Conservation (phyloP, 306 rosid genomes). For the Quercus variabilis region DNA sequence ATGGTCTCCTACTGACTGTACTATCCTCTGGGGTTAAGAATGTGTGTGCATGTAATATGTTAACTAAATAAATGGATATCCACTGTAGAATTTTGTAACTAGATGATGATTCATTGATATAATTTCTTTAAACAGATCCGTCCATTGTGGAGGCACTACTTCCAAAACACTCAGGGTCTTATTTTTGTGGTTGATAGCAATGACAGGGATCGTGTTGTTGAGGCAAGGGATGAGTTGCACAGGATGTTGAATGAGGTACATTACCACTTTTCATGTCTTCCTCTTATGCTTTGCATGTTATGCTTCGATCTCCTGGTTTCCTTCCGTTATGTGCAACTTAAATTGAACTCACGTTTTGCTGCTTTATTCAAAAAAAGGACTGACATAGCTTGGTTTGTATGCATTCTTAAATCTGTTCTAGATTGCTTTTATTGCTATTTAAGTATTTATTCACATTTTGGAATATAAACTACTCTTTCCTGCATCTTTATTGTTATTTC, state of each 20-base stretch:
- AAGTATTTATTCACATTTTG: neutral
- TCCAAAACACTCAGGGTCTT: constrained; percentile 98
- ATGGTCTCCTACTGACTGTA: too few relatives aligned
- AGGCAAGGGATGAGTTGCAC: constrained; percentile 98
- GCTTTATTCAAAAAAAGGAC: too few relatives aligned
- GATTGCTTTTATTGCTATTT: neutral
- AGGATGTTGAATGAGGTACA: constrained; percentile 96
- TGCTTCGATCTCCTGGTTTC: constrained; percentile 2
- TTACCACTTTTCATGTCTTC: constrained; percentile 4
- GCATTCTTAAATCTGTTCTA: neutral
- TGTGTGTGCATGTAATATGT: neutral
- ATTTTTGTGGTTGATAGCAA: constrained; percentile 98
- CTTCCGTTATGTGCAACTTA: neutral
- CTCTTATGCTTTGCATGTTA: neutral
- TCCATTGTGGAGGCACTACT: constrained; percentile 98
- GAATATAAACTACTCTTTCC: neutral
- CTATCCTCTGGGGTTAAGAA: too few relatives aligned
- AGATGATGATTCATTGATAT: constrained; percentile 11
- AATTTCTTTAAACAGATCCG: constrained; percentile 60
- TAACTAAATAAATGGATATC: neutral
- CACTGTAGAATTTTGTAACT: neutral
- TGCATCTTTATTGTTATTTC: neutral
- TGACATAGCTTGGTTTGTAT: neutral
- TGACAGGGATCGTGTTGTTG: constrained; percentile 91
- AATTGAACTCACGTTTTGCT: too few relatives aligned